These are phyloP conservation scores for Eucalyptus guilfoylei DNA, from an alignment of 345 rosid species.

Conservation along the genomic window DNA sequence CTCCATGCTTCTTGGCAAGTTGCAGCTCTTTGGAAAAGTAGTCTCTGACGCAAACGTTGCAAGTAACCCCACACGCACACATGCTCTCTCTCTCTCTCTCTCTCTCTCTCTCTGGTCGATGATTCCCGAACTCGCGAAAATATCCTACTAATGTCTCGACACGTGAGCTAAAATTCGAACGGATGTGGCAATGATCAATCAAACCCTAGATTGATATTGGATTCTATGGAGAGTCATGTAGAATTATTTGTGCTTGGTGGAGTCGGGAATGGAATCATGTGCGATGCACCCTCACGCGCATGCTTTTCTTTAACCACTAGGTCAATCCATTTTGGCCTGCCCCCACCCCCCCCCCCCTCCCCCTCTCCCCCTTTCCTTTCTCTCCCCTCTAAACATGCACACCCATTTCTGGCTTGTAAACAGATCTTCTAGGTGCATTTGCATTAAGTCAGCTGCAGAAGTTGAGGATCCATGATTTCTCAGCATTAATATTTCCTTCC, in stretches of 20 bases:
- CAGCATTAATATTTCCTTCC: not conserved
- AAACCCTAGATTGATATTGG: not conserved
- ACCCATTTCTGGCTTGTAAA: not conserved
- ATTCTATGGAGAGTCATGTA: not conserved
- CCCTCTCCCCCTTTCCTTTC: not conserved
- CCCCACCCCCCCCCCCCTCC: not conserved
- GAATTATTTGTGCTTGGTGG: not conserved
- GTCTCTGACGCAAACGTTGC: not conserved
- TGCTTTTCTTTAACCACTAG: not conserved
- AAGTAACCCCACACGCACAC: not conserved
- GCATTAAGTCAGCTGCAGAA: not conserved
- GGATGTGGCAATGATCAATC: not conserved
- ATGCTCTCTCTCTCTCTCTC: not conserved
- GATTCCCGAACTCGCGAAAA: not conserved
- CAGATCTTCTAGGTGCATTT: not conserved
- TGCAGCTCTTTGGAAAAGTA: not conserved
- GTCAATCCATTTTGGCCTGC: not conserved
- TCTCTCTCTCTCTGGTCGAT: not conserved
- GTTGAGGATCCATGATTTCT: not conserved
- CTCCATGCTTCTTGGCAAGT: constrained; percentile 24
- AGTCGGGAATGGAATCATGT: not conserved
- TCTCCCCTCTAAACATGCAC: not conserved
- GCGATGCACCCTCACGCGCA: not conserved
- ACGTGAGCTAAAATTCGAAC: not conserved
- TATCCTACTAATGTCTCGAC: not conserved